These are phyloP conservation scores for Elongisporangium undulatum DNA, from an alignment of 352 stramenopile genomes.

Conservation along the genomic window DNA sequence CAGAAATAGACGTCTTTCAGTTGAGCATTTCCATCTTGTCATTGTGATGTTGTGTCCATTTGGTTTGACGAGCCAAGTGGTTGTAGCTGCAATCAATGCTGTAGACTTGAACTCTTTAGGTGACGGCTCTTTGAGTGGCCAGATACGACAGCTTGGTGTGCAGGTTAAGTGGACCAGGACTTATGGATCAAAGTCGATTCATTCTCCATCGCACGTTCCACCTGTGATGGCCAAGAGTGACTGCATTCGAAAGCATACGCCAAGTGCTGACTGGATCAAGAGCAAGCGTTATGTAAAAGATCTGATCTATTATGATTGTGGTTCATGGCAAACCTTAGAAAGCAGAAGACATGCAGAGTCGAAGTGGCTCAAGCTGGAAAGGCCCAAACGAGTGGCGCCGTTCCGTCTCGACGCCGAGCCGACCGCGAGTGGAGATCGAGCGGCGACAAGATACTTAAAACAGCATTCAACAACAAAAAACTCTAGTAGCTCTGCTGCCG, in stretches of 20 bases:
- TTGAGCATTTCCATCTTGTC: slow-evolving; percentile 13
- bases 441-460: background rate
- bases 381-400: too few species aligned
- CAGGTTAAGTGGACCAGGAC: too few species aligned
- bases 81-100: too few species aligned
- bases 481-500: background rate
- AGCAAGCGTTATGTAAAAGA: background rate
- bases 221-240: too few species aligned
- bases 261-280: too few species aligned
- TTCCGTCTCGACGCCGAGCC: too few species aligned
- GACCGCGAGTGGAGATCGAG: background rate
- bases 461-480: background rate
- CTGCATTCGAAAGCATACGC: too few species aligned
- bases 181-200: too few species aligned
- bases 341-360: background rate
- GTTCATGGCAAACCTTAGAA: background rate
- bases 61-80: background rate
- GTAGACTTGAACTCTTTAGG: too few species aligned
- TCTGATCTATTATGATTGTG: background rate
- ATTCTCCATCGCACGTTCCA: too few species aligned
- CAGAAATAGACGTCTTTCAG: slow-evolving; percentile 12
- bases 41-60: background rate
- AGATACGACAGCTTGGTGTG: too few species aligned
- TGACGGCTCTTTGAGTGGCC: too few species aligned
- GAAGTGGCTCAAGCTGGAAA: background rate